A percentile compares a stretch with the other conserved stretches of the same genome.
Evolutionary conservation across 305 asterid genomes (phyloP).

Genomic region (Withania somnifera): DNA sequence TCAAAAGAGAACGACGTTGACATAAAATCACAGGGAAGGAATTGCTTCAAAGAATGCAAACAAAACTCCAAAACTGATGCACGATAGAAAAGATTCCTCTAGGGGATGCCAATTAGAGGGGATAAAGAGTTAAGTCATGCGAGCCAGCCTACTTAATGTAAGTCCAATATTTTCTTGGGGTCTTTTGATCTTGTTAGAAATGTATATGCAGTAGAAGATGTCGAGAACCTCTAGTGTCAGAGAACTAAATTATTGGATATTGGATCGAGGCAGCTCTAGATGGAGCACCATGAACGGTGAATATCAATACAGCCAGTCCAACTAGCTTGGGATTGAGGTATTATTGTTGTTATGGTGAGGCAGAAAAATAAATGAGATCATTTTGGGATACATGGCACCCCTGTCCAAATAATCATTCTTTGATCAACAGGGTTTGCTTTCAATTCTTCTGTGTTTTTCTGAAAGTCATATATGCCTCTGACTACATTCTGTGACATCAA

Average conservation of each 20-base stretch:
- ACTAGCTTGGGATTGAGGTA: neutral
- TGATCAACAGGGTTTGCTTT: neutral
- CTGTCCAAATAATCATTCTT: neutral
- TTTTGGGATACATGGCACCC: neutral
- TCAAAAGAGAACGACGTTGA: neutral
- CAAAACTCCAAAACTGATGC: neutral
- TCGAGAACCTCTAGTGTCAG: neutral
- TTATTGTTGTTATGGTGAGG: neutral
- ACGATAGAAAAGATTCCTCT: neutral
- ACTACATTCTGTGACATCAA: neutral
- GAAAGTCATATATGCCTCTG: neutral
- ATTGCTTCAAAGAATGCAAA: neutral
- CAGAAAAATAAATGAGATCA: neutral
- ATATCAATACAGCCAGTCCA: neutral
- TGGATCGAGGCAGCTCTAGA: neutral
- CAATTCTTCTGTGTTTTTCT: neutral
- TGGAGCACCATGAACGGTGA: neutral
- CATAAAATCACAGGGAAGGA: neutral
- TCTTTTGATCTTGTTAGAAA: neutral
- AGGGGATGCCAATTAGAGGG: neutral
- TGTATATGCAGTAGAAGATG: neutral
- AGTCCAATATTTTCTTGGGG: neutral
- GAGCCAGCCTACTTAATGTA: neutral
- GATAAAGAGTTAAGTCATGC: neutral
- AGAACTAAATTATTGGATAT: neutral